Evolutionary conservation across 257 asterid species (phyloP).

Genomic region (Solanum medicagineum): DNA sequence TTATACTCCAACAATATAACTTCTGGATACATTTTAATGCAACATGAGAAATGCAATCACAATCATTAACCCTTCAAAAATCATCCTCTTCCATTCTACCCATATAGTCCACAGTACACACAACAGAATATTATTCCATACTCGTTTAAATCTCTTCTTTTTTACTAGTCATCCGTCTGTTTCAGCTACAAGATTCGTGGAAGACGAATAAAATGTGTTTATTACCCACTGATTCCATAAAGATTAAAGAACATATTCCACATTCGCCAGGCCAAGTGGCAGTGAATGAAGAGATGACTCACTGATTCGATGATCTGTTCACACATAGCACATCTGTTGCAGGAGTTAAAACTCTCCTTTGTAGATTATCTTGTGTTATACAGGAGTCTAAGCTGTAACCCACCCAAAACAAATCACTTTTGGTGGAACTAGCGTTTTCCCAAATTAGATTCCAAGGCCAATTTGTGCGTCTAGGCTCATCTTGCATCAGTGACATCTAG

Average conservation of each 20-base stretch:
- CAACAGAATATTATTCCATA: neutral
- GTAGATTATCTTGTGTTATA: neutral
- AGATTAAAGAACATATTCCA: neutral
- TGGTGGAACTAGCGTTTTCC: neutral
- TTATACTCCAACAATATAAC: neutral
- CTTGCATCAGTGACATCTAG: neutral
- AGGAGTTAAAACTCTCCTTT: neutral
- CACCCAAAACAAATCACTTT: neutral
- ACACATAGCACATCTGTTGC: neutral
- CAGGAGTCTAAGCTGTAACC: neutral
- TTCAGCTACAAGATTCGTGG: neutral
- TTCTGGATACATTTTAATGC: neutral
- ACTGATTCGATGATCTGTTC: neutral
- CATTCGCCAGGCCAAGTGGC: neutral
- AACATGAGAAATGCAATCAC: neutral
- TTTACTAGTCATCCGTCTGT: neutral
- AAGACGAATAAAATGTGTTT: no score
- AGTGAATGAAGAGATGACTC: neutral
- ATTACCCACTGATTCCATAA: neutral
- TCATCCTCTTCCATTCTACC: neutral
- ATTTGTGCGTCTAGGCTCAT: neutral
- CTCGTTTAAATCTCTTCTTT: neutral
- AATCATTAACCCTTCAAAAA: neutral
- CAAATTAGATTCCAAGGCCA: neutral
- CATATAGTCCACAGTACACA: neutral